A percentile compares a stretch with the other conserved stretches of the same genome.
These are phyloP conservation scores for Globisporangium parvum DNA, from an alignment of 352 stramenopile genomes.

Conservation along the genomic window DNA sequence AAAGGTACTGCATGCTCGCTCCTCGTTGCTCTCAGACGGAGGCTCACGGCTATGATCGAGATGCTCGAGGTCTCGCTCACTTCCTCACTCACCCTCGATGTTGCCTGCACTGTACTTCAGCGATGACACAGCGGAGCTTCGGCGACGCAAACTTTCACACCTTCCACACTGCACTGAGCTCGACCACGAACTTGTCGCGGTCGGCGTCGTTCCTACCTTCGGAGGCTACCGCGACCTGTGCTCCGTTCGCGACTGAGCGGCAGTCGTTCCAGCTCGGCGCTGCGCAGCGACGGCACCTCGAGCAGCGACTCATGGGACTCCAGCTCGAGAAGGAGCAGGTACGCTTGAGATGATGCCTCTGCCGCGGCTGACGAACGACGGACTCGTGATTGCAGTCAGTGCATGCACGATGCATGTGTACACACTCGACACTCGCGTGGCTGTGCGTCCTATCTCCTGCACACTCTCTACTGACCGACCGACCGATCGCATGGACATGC, in stretches of 20 bases:
- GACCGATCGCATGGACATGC: background rate
- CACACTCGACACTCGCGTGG: background rate
- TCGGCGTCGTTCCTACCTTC: conserved; percentile 9
- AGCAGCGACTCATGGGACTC: conserved; percentile 32
- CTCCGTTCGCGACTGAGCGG: conserved; percentile 37
- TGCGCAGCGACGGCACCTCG: conserved; percentile 30
- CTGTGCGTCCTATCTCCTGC: background rate
- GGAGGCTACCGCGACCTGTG: conserved; percentile 2
- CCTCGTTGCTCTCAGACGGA: too few species aligned
- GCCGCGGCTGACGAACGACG: background rate
- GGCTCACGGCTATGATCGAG: too few species aligned
- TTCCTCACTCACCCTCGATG: too few species aligned
- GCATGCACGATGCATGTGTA: background rate
- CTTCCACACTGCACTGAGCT: background rate
- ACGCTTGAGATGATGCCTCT: background rate
- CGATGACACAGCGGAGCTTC: conserved; percentile 11
- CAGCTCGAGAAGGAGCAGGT: conserved; percentile 49
- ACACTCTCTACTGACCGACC: background rate
- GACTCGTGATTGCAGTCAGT: too few species aligned
- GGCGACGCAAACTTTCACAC: background rate
- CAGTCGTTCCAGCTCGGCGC: conserved; percentile 36
- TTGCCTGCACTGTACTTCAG: background rate
- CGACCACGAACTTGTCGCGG: background rate
- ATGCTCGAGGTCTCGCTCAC: too few species aligned
- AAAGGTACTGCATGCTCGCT: conserved; percentile 10